phyloP scores from a whole-genome alignment of 495 filamentous ascomycete genomes.

The Neurospora sp. region DNA sequence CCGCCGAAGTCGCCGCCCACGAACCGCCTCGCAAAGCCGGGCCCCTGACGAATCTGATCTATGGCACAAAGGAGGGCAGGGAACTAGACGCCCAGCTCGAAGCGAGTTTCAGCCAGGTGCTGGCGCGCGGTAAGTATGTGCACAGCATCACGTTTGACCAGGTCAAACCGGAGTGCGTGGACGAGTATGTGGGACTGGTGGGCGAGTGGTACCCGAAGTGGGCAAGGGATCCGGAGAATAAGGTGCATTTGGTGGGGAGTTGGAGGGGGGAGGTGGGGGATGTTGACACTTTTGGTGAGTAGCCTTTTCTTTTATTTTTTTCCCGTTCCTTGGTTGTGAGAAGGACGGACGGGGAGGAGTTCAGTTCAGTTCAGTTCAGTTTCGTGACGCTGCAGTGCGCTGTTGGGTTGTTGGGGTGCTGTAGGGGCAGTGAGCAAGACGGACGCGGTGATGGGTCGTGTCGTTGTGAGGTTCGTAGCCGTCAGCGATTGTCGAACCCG shows the following conservation, averaged over 20 bases:
- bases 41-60: slow-evolving; percentile 64
- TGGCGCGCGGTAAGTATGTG: slow-evolving; percentile 95
- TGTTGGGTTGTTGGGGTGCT: too few species aligned
- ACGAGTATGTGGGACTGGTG: slow-evolving; percentile 89
- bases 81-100: slow-evolving; percentile 91
- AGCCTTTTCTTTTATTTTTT: neutral
- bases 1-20: slow-evolving; percentile 29
- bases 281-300: slow-evolving; percentile 89
- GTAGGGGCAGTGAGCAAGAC: too few species aligned
- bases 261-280: slow-evolving; percentile 98
- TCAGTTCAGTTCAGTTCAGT: too few species aligned
- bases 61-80: slow-evolving; percentile 89
- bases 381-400: too few species aligned
- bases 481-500: too few species aligned
- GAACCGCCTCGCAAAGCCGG: slow-evolving; percentile 39
- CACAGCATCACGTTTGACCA: slow-evolving; percentile 96
- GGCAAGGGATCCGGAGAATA: slow-evolving; percentile 70
- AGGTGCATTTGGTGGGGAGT: slow-evolving; percentile 92
- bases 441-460: too few species aligned
- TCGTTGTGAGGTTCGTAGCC: too few species aligned
- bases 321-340: too few species aligned
- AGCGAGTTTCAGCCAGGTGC: slow-evolving; percentile 82
- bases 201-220: slow-evolving; percentile 85
- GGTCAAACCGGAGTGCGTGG: slow-evolving; percentile 89
- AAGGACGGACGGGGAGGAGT: too few species aligned